phyloP scores from a whole-genome alignment of 2,329 filamentous ascomycete genomes.

The Lachnellula arida region DNA sequence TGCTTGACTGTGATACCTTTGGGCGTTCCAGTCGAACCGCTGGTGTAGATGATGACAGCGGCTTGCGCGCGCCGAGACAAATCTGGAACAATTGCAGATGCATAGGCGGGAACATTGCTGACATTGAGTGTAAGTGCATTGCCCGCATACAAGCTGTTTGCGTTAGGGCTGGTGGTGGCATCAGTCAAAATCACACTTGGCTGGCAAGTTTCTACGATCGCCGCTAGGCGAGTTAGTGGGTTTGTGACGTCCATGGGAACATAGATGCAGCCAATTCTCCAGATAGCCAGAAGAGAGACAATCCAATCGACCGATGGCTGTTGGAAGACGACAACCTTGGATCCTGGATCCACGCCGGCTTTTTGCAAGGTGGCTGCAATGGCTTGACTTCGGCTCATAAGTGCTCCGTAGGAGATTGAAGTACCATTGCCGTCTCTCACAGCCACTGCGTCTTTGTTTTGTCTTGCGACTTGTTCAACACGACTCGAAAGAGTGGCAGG shows the following conservation, averaged over 20 bases:
- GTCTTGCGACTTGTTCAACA: slow-evolving; percentile 3
- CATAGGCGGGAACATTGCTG: slow-evolving; percentile 6
- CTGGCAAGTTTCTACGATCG: slow-evolving; percentile 27
- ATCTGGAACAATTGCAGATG: neutral
- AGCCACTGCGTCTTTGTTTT: slow-evolving; percentile 2
- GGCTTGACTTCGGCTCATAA: slow-evolving; percentile 30
- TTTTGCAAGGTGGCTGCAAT: slow-evolving; percentile 31
- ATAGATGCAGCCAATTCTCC: slow-evolving; percentile 35
- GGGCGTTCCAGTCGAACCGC: slow-evolving; percentile 30
- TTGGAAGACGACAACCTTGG: slow-evolving; percentile 38
- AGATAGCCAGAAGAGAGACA: slow-evolving; percentile 38
- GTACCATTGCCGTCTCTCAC: slow-evolving; percentile 8
- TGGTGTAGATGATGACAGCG: slow-evolving; percentile 16
- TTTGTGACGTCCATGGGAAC: slow-evolving; percentile 38
- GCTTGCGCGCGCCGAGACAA: neutral
- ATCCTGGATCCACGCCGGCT: slow-evolving; percentile 15
- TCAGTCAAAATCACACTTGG: slow-evolving; percentile 27
- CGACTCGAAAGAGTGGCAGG: slow-evolving; percentile 6
- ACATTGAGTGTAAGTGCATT: neutral
- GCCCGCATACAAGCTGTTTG: slow-evolving; percentile 1
- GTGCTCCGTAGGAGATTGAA: slow-evolving; percentile 33
- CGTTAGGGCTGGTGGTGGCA: slow-evolving; percentile 8
- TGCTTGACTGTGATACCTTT: slow-evolving; percentile 38
- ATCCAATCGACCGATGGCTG: slow-evolving; percentile 34
- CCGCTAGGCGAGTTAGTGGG: slow-evolving; percentile 29